A percentile compares a stretch with the other conserved stretches of the same genome.
Evolutionary conservation across 2,329 filamentous ascomycete genomes (phyloP).

Genomic region (Phaeosphaeriaceae sp.): DNA sequence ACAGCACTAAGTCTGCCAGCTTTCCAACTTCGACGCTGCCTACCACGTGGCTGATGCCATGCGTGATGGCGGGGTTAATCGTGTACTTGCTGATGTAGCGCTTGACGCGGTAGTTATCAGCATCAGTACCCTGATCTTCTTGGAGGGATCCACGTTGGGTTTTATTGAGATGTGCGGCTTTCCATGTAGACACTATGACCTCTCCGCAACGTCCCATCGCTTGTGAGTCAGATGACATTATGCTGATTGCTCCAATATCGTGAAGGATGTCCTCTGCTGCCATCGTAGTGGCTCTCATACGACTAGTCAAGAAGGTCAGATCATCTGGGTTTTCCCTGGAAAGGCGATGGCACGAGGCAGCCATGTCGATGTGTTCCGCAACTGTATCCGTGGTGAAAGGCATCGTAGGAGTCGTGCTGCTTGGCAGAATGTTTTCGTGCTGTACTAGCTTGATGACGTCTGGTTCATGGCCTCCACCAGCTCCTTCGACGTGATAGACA

Average conservation of each 20-base stretch:
- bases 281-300: constrained; percentile 95
- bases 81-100: constrained; percentile 96
- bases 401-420: constrained; percentile 89
- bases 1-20: constrained; percentile 86
- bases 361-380: constrained; percentile 96
- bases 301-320: constrained; percentile 91
- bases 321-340: constrained; percentile 94
- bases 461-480: constrained; percentile 91
- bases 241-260: constrained; percentile 92
- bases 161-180: constrained; percentile 98
- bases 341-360: constrained; percentile 97
- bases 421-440: constrained; percentile 85
- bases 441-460: constrained; percentile 96
- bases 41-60: constrained; percentile 87
- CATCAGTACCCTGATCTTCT: constrained; percentile 80
- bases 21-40: constrained; percentile 90
- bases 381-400: constrained; percentile 92
- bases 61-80: constrained; percentile 89
- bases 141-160: constrained; percentile 77
- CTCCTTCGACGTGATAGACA: constrained; percentile 96
- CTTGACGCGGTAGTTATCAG: constrained; percentile 92
- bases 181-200: constrained; percentile 92
- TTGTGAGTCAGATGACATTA: constrained; percentile 96
- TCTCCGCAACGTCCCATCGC: constrained; percentile 97
- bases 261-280: constrained; percentile 96